Base-by-base conservation (phyloP, 1,284 basidiomycete species). In the Trametes pubescens region DNA sequence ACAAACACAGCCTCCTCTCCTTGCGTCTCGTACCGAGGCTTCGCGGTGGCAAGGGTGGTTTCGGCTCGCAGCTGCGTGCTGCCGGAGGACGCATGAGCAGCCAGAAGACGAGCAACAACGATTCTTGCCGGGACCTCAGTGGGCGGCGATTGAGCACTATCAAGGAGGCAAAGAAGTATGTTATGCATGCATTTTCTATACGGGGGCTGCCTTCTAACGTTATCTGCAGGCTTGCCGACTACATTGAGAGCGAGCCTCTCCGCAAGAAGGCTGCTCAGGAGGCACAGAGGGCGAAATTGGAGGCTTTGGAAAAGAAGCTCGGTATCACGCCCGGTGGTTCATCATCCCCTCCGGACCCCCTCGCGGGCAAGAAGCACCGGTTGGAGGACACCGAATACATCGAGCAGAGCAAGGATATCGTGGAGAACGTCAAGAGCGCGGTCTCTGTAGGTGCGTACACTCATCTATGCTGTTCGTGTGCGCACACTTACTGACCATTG, bases 1-100 rank as follows among this genome's bases (percentile, higher is more conserved):
- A 48, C 13, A 35, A 51, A 5, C 54, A 68, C 7, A 74, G 75
- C 26, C 76, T 92, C 14, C 77, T 93, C 21, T 83, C 83, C 2
- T 77, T 94, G 5, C 84, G 91, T 0, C 80, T 94, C n/a, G 79
- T 84, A 0, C 90, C 91, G 0, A 81, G 90, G 35, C 75, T 97
- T 11, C 83, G 84, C 11, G 97, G 97, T 65, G 98, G 98, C 52
- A 99, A 99, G 79, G 97, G 98, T 74, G 97, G 97, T 56, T 99
- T 99, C 75, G 97, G 98, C 9, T 93, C 92, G 26, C 96, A 98
- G 82, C 84, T 99, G 67, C 88, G 97, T 75, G 97, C 98, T 0
- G 96, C 96, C 22, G 97, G 97, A 69, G 97, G 97, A 10, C 88
- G 96, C 47, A 99, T 99, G 98, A 95, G 93, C 72, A 93, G 91